Conservation (phyloP, 495 filamentous ascomycete genomes). For the Lichenothelia convexa region DNA sequence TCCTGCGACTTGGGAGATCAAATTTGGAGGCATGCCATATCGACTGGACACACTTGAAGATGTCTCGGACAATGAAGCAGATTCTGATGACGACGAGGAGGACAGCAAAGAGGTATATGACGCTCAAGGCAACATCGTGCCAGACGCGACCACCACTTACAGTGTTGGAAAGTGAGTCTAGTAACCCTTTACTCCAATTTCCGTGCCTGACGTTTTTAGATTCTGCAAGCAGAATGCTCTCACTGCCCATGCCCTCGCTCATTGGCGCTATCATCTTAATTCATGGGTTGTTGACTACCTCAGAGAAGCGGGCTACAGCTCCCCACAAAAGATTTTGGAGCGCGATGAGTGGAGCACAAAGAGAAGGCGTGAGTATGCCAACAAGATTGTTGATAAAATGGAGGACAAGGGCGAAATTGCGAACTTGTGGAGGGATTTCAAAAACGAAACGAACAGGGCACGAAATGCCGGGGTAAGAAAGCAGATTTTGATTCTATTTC, state of each 20-base stretch:
- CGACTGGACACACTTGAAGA: conserved; percentile 48
- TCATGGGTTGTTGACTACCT: conserved; percentile 49
- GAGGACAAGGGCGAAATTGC: conserved; percentile 33
- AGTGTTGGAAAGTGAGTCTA: conserved; percentile 16
- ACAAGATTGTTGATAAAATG: conserved; percentile 40
- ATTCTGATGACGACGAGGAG: conserved; percentile 20
- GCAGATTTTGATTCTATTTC: too few species aligned
- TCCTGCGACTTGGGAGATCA: conserved; percentile 41
- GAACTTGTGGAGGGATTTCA: conserved; percentile 40
- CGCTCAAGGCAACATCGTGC: conserved; percentile 13
- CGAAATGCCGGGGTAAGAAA: conserved; percentile 30
- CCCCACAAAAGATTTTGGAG: conserved; percentile 32
- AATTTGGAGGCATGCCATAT: conserved; percentile 53
- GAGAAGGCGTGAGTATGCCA: conserved; percentile 33
- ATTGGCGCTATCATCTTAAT: conserved; percentile 62
- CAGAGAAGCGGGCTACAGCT: conserved; percentile 31
- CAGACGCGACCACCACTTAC: conserved; percentile 14
- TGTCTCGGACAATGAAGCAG: conserved; percentile 33
- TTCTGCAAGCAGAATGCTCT: conserved; percentile 50
- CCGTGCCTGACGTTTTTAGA: conserved; percentile 9
- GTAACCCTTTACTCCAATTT: not conserved
- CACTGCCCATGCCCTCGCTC: conserved; percentile 48
- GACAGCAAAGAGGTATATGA: conserved; percentile 19
- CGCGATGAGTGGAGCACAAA: conserved; percentile 34
- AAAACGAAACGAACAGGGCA: conserved; percentile 35